Percentiles rank a stretch among this genome's conserved stretches.
Evolutionary conservation across 2,329 filamentous ascomycete genomes (phyloP).

Genomic region (Trichoderma afroharzianum): DNA sequence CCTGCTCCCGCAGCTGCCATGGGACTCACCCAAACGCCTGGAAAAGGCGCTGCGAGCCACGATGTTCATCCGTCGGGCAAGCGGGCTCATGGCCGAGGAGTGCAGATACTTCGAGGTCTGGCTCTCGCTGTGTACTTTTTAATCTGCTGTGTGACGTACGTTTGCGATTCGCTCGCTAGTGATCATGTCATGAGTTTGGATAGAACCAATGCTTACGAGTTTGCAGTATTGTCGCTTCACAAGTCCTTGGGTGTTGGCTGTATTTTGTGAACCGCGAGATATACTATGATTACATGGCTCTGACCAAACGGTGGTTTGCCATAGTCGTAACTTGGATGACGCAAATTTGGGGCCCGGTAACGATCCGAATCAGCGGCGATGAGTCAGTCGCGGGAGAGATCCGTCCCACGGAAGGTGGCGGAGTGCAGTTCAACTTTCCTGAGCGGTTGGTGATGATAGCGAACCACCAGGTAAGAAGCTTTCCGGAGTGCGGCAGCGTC

Average conservation of each 20-base stretch:
- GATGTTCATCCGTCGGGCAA: conserved; percentile 52
- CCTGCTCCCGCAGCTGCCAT: conserved; percentile 31
- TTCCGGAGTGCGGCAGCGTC: not conserved
- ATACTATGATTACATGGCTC: conserved; percentile 82
- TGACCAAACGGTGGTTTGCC: conserved; percentile 81
- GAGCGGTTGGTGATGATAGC: conserved; percentile 79
- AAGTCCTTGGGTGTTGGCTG: conserved; percentile 71
- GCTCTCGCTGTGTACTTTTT: conserved; percentile 52
- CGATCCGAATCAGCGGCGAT: conserved; percentile 79
- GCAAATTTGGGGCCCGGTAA: conserved; percentile 82
- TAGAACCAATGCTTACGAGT: conserved; percentile 14
- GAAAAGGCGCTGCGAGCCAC: conserved; percentile 17
- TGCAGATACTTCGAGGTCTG: conserved; percentile 51
- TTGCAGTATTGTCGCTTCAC: conserved; percentile 62
- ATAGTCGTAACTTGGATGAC: conserved; percentile 76
- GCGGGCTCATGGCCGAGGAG: conserved; percentile 46
- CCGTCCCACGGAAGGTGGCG: conserved; percentile 64
- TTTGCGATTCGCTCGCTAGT: not conserved
- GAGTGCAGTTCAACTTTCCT: conserved; percentile 74
- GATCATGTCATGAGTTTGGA: not conserved
- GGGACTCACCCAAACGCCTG: conserved; percentile 22
- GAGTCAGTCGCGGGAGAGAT: conserved; percentile 74
- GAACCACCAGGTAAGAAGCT: conserved; percentile 71
- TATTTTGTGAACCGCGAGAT: conserved; percentile 73
- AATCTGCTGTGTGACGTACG: conserved; percentile 47